These are phyloP conservation scores for Capsicum pubescens DNA, from an alignment of 257 asterid species.

Conservation along the genomic window DNA sequence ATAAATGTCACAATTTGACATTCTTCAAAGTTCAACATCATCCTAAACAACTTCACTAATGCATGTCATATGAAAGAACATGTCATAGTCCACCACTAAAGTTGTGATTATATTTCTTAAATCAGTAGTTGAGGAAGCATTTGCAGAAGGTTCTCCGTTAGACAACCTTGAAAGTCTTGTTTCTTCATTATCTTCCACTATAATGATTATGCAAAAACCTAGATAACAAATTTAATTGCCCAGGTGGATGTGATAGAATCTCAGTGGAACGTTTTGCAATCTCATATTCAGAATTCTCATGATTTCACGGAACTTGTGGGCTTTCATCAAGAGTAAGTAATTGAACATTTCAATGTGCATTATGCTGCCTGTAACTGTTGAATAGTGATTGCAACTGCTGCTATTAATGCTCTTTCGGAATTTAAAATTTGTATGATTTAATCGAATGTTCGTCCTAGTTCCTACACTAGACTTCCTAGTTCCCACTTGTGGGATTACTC, in stretches of 20 bases:
- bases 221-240: conserved; percentile 33
- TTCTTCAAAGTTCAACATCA: background rate
- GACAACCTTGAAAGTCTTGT: conserved; percentile 21
- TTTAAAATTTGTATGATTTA: background rate
- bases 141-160: conserved; percentile 15
- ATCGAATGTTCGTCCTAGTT: background rate
- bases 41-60: background rate
- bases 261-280: conserved; percentile 95
- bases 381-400: conserved; percentile 1
- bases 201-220: conserved; percentile 28
- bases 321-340: conserved; percentile 95
- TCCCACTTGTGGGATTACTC: background rate
- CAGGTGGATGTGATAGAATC: conserved; percentile 99
- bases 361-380: conserved; percentile 6
- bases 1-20: background rate
- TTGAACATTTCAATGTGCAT: background rate
- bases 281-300: conserved; percentile 84
- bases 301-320: conserved; percentile 94
- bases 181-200: conserved; percentile 27
- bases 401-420: background rate
- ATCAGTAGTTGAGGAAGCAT: background rate
- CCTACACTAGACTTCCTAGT: too few species aligned
- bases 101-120: conserved; percentile 12
- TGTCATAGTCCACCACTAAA: background rate
- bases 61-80: background rate